A percentile compares a stretch with the other conserved stretches of the same genome.
Conservation (phyloP, 73 alveolate species). For the Paramecium pentaurelia region DNA sequence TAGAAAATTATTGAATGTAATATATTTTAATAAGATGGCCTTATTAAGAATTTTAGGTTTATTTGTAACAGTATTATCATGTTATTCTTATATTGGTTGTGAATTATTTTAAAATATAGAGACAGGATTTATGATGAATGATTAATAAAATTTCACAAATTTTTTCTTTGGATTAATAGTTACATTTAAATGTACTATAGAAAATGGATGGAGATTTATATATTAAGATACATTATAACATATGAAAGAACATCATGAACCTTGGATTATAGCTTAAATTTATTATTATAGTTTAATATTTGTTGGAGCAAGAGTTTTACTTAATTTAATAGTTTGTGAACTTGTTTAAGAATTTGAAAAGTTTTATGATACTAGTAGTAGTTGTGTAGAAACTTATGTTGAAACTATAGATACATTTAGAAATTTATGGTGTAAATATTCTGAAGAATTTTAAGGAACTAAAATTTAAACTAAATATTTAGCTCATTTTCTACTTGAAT, state of each 20-base stretch:
- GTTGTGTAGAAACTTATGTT: background rate
- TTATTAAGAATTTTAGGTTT: background rate
- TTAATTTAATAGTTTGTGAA: slow-evolving; percentile 25
- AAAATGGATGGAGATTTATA: slow-evolving; percentile 29
- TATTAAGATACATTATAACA: background rate
- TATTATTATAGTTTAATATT: background rate
- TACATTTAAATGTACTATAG: background rate
- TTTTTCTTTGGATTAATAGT: background rate
- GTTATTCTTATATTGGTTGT: slow-evolving; percentile 41
- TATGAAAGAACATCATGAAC: background rate
- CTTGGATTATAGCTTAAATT: background rate
- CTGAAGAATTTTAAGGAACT: slow-evolving; percentile 4
- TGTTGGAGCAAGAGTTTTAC: background rate
- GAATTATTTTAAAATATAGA: background rate
- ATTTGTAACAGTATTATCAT: background rate
- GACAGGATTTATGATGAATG: background rate
- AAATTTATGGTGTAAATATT: slow-evolving; percentile 34
- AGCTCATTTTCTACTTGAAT: slow-evolving; percentile 10
- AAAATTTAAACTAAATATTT: slow-evolving; percentile 31
- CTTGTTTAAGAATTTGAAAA: slow-evolving; percentile 24
- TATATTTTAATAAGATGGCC: slow-evolving; percentile 12
- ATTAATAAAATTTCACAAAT: background rate
- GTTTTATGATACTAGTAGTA: slow-evolving; percentile 29
- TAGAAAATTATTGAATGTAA: slow-evolving; percentile 4
- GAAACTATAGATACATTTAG: slow-evolving; percentile 2